These are phyloP conservation scores for Pseudomonodictys pantanalensis DNA, from an alignment of 495 filamentous ascomycete species.

Conservation along the genomic window DNA sequence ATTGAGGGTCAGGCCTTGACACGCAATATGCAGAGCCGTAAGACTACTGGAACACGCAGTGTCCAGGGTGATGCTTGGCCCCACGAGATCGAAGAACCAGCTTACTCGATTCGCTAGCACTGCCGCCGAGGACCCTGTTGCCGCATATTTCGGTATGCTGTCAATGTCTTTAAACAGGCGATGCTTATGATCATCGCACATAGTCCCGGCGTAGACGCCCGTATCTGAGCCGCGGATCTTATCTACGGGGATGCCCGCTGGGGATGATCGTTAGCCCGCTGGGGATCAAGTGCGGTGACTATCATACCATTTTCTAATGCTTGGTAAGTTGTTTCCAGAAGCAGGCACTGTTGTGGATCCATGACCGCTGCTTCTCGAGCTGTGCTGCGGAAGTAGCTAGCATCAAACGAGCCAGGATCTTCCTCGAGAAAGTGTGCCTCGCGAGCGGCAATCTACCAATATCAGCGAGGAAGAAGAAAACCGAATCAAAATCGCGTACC, in stretches of 20 bases:
- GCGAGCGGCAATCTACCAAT: not conserved
- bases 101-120: conserved; percentile 10
- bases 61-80: conserved; percentile 6
- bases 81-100: conserved; percentile 14
- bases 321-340: conserved; percentile 3
- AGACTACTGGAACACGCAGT: conserved; percentile 16
- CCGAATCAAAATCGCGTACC: not conserved
- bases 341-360: conserved; percentile 9
- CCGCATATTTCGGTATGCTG: not conserved
- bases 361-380: not conserved
- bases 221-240: not conserved
- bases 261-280: not conserved
- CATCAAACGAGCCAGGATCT: conserved; percentile 1
- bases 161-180: not conserved
- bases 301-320: conserved; percentile 1
- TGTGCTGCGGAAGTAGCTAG: conserved; percentile 2
- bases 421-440: conserved; percentile 9
- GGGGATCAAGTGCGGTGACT: not conserved
- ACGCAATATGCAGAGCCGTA: conserved; percentile 11
- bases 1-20: conserved; percentile 1
- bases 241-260: not conserved
- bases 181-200: not conserved
- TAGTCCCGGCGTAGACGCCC: not conserved
- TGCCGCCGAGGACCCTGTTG: not conserved
- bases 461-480: not conserved